Evolutionary conservation across 345 rosid species (phyloP), one percentile per base, ranked within the genome.

Genomic region (Brassica rapa): DNA sequence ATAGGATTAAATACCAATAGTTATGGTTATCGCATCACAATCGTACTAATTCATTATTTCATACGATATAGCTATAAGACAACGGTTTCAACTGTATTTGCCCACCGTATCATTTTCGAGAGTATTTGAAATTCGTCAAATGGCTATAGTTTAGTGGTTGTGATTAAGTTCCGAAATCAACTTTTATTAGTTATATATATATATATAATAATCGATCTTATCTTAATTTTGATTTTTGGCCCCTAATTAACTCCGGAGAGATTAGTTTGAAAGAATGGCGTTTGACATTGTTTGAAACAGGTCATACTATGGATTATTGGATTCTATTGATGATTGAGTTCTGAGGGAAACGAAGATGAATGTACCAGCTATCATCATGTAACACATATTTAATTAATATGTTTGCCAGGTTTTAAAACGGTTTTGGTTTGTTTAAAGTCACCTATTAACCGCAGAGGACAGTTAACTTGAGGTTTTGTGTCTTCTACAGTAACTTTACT

Each of bases 331-430:
- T 70, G 57, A 62, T 77, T 49, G 35, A 63, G 5, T 63, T 11
- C 15, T 4, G 2, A 41, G 24, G 19, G 57, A 73, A 72, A 24
- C 12, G 70, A 51, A 74, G 29, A 74, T 74, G 75, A 51, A 69
- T 80, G 62, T 73, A 19, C 55, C 37, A 67, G 71, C 72, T 73
- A 59, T 3, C n/a, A 39, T n/a, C 62, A 49, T 33, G 25, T 24
- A 4, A 12, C 19, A 71, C 23, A 23, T 33, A 14, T 78, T 37
- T 71, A 14, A 66, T 46, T 27, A 27, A 27, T 27, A 27, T 27
- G 9, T 6, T 64, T 75, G 75, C 75, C 78, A 68, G 78, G 71
- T 80, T 69, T 62, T 80, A 80, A 80, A 71, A 80, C 79, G 75
- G 79, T 55, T 80, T 80, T 53, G 67, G 79, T 69, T 74, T 75